Evolutionary conservation across 192 early-diverging fungal species (phyloP).

Genomic region (Diversispora eburnea): DNA sequence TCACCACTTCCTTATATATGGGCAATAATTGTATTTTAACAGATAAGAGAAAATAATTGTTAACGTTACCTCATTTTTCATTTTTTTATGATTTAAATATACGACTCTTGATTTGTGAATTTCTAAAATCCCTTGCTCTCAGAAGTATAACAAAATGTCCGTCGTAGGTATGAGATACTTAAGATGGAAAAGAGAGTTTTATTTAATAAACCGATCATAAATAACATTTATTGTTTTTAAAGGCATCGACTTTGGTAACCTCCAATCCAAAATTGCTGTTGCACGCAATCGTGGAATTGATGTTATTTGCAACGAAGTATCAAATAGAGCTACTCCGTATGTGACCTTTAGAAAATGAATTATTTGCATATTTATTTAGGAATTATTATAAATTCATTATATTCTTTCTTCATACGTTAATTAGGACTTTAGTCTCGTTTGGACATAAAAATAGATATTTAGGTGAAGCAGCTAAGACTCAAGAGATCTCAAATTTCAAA

Average conservation of each 20-base stretch:
- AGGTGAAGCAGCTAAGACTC: conserved; percentile 92
- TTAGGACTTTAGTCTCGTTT: conserved; percentile 87
- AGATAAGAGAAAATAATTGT: not conserved
- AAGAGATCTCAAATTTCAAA: conserved; percentile 96
- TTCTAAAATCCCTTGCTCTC: no score
- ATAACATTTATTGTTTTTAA: conserved; percentile 32
- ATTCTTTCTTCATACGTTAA: not conserved
- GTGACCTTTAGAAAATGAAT: conserved; percentile 33
- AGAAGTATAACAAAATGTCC: conserved; percentile 13
- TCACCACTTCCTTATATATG: not conserved
- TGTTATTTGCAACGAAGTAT: conserved; percentile 94
- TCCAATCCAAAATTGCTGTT: conserved; percentile 94
- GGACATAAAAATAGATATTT: conserved; percentile 92
- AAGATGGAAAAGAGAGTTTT: not conserved
- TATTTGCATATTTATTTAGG: not conserved
- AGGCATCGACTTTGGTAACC: conserved; percentile 96
- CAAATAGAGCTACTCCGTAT: conserved; percentile 92
- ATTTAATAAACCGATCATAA: not conserved
- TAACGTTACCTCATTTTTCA: not conserved
- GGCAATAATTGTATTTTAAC: not conserved
- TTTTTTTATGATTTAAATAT: not conserved
- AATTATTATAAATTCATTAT: not conserved
- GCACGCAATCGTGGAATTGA: conserved; percentile 98
- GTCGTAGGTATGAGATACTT: conserved; percentile 22
- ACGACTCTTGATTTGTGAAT: not conserved